phyloP scores from a whole-genome alignment of 2,329 filamentous ascomycete genomes.

The Talaromyces albobiverticillius region DNA sequence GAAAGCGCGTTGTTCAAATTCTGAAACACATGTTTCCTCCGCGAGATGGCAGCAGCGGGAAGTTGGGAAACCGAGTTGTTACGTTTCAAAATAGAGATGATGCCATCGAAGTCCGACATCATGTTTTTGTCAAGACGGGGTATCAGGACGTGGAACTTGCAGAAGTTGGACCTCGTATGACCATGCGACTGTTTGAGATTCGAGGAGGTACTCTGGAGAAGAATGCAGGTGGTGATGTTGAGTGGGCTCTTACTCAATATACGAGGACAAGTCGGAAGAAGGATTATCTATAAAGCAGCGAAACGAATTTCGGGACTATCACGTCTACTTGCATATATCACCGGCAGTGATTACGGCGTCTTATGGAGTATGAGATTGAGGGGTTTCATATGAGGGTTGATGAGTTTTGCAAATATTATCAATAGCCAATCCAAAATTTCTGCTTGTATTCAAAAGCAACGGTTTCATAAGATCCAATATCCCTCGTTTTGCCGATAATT shows the following conservation, averaged over 20 bases:
- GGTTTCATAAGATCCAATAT: neutral
- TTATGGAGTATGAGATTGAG: conserved; percentile 3
- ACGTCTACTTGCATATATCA: conserved; percentile 12
- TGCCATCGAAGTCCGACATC: conserved; percentile 84
- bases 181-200: conserved; percentile 95
- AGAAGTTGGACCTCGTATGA: conserved; percentile 92
- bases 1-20: conserved; percentile 80
- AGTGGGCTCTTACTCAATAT: conserved; percentile 96
- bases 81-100: conserved; percentile 92
- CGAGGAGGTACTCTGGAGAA: conserved; percentile 84
- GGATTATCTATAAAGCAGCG: conserved; percentile 68
- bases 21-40: conserved; percentile 94
- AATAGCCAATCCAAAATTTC: neutral
- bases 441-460: neutral
- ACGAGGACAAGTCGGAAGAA: conserved; percentile 93
- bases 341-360: conserved; percentile 9
- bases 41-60: conserved; percentile 71
- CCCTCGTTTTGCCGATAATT: neutral
- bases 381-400: neutral
- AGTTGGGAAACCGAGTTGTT: conserved; percentile 83
- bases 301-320: neutral
- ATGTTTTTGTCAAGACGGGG: conserved; percentile 90
- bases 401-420: neutral
- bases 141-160: conserved; percentile 85
- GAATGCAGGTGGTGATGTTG: conserved; percentile 86